These are phyloP conservation scores for Vitellaria paradoxa DNA, from an alignment of 179 eudicot genomes.

Conservation along the genomic window DNA sequence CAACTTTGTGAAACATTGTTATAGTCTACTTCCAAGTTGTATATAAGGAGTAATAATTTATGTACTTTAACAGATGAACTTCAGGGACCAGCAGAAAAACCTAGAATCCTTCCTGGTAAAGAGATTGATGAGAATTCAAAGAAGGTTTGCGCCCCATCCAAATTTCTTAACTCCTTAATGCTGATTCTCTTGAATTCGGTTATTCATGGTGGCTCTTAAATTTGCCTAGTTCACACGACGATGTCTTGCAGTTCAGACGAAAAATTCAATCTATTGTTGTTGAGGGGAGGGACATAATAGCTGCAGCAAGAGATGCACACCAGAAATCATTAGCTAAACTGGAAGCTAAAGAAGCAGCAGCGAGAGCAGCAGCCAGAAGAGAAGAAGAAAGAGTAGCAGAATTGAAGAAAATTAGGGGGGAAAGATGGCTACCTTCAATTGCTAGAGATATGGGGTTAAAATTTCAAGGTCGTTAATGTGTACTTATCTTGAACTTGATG, in stretches of 20 bases:
- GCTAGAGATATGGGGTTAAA: conserved; percentile 54
- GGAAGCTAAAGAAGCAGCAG: conserved; percentile 67
- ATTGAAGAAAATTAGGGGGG: conserved; percentile 79
- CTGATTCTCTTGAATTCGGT: not conserved
- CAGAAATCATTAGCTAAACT: conserved; percentile 52
- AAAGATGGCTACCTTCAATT: conserved; percentile 86
- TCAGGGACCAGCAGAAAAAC: conserved; percentile 73
- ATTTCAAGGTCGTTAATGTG: conserved; percentile 6
- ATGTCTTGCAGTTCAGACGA: conserved; percentile 56
- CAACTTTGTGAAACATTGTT: not conserved
- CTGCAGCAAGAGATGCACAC: conserved; percentile 45
- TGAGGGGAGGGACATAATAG: conserved; percentile 66
- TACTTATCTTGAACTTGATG: not conserved
- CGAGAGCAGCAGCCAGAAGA: conserved; percentile 59
- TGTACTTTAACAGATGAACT: conserved; percentile 44
- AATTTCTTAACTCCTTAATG: not conserved
- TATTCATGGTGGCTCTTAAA: not conserved
- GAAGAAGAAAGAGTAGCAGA: conserved; percentile 81
- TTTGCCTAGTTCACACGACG: not conserved
- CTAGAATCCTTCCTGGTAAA: conserved; percentile 67
- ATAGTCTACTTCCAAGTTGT: not conserved
- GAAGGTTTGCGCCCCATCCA: conserved; percentile 40
- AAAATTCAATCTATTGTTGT: conserved; percentile 60
- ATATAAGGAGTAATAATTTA: not conserved
- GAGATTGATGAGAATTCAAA: conserved; percentile 78